Evolutionary conservation across 1,139 yeast genomes (phyloP), one percentile per base, ranked within the genome.

Genomic region (Debaryomyces fabryi): DNA sequence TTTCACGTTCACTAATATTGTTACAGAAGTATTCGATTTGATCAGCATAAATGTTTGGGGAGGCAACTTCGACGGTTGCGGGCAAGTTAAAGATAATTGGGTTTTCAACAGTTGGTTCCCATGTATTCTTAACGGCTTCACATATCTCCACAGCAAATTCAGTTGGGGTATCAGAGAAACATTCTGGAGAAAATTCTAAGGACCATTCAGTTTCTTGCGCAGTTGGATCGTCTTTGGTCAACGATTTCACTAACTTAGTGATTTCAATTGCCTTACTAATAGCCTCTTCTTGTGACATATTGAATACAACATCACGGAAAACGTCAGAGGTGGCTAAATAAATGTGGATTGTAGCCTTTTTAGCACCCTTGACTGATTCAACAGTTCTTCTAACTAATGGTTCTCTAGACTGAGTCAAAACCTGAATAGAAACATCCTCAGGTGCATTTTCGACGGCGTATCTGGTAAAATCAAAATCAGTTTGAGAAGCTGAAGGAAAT

Each of bases 41-140:
- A 58, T 76, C 81, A 42, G 81, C 81, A 51, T 75, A 76, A n/a
- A 74, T 67, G 52, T 76, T 75, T 16, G 81, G 81, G 21, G 76
- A 64, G 6, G 80, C 71, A 57, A 76, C 75, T 58, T 76, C 81
- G 7, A 76, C 80, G 5, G 81, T 76, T 8, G 81, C 81, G 6
- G 81, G 81, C 50, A 76, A 66, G 59, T 76, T 76, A 63, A 76
- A 76, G 45, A 76, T 76, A 38, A 76, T 69, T 15, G 81, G 81
- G 21, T 63, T 59, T 42, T 68, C 72, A 6, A 48, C 71, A 5
- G 74, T 66, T 39, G 81, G 81, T 44, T 67, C 74, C 81, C 81
- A 76, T n/a, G 66, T 78, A 12, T 62, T 57, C 59, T 72, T 74
- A 15, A 76, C 81, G 1, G 78, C 78, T 52, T 74, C 78, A 58